Evolutionary conservation across 192 early-diverging fungal genomes (phyloP), one percentile per base, ranked within the genome.

Genomic region (Lobulomyces angularis): DNA sequence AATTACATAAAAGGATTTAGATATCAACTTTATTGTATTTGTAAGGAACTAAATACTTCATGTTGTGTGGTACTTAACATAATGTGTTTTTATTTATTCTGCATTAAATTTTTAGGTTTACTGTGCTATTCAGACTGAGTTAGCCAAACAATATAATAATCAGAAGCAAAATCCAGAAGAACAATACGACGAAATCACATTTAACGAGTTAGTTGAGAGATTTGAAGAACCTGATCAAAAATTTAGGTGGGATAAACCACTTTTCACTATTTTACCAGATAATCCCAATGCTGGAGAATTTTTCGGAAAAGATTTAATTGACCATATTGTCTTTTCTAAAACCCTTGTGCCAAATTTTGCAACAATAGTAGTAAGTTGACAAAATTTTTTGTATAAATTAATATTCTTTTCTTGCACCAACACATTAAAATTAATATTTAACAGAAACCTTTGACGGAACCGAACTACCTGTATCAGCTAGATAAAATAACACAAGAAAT

Each of bases 1-100:
- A 99, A 99, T 59, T 95, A 97, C 62, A 97, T 99, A 58, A 99
- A 99, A 67, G 93, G 95, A 3, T 89, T 89, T 52, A 70, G 95
- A 46, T 99, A 97, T 64, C 91, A 97, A 59, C 70, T 97, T 17
- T 90, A 88, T 61, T 90, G 89, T 51, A 64, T 90, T 11, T 79
- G 86, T 0, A 74, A 86, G 17, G 82, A 80, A 29, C 67, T 88
- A 23, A 72, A 80, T 35, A 93, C 90, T 0, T 83, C 93, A 4
- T 80, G 84, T 29, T 94, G 90, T 43, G 73, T 84, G 11, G 71
- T 85, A 61, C 27, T 16, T 18, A 8, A 5, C 46, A n/a, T 37
- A 20, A 12, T 42, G 18, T 43, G 30, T 24, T 19, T 61, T 16
- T 1, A 46, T 48, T 8, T 17, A 23, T 14, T 9, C 19, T 43